Evolutionary conservation across 1,284 basidiomycete genomes (phyloP).

Genomic region (Leccinum insigne): DNA sequence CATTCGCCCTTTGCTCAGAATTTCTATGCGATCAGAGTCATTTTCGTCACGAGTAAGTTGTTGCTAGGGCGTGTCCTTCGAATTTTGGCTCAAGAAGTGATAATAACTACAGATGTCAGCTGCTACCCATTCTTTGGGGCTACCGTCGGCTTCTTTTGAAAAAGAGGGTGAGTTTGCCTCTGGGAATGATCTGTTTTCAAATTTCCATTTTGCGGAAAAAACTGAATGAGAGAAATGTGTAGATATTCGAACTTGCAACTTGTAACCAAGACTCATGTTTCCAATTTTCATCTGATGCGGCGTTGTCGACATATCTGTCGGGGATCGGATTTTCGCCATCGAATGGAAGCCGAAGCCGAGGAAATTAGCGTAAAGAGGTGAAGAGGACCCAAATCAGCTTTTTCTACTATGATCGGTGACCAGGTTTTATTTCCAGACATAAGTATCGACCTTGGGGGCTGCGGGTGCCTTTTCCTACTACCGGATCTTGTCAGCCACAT

Average conservation of each 20-base stretch:
- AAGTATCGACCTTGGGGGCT: conserved; percentile 6
- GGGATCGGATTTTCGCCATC: neutral
- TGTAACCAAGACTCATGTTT: neutral
- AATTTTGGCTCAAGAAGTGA: too few species aligned
- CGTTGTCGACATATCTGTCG: neutral
- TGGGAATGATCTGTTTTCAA: neutral
- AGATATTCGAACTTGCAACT: neutral
- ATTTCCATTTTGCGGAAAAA: neutral
- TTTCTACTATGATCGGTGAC: neutral
- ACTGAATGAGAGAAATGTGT: neutral
- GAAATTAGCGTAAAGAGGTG: neutral
- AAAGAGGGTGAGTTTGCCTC: neutral
- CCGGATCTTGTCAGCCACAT: conserved; percentile 2
- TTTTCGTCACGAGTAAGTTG: conserved; percentile 1
- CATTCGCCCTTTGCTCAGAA: neutral
- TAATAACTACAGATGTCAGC: neutral
- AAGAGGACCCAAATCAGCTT: neutral
- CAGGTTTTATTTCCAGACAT: neutral
- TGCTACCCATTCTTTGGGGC: conserved; percentile 5
- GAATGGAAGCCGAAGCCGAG: neutral
- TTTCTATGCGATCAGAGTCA: conserved; percentile 1
- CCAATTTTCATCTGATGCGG: neutral
- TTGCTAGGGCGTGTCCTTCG: too few species aligned
- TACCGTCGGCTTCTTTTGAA: conserved; percentile 6
- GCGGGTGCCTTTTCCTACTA: conserved; percentile 10